Percentiles rank a stretch among this genome's conserved stretches.
Evolutionary conservation across 2,329 filamentous ascomycete genomes (phyloP).

Genomic region (Dothistroma pini): DNA sequence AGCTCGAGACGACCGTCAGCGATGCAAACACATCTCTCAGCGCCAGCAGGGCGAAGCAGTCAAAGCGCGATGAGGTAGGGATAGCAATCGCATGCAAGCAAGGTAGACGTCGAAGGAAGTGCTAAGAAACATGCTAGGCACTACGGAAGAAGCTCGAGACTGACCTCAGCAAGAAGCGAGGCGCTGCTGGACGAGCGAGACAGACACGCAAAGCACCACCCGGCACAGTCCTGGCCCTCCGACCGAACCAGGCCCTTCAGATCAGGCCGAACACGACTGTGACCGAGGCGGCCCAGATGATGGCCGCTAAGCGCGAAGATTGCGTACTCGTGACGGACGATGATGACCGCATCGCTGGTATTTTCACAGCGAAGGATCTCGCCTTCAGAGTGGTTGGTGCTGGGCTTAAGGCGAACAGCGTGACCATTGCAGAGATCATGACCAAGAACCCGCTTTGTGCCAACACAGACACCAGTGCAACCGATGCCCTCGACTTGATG

Average conservation of each 20-base stretch:
- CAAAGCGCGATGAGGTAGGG: conserved; percentile 92
- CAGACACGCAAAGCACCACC: conserved; percentile 91
- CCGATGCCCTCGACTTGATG: conserved; percentile 96
- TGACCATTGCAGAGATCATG: conserved; percentile 98
- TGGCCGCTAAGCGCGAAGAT: conserved; percentile 98
- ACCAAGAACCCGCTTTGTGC: conserved; percentile 99
- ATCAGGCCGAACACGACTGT: conserved; percentile 95
- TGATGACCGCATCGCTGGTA: conserved; percentile 95
- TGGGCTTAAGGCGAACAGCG: conserved; percentile 80
- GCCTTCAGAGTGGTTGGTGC: conserved; percentile 93
- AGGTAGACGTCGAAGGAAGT: conserved; percentile 2
- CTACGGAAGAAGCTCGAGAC: conserved; percentile 96
- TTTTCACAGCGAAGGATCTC: conserved; percentile 98
- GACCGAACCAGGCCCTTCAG: conserved; percentile 92
- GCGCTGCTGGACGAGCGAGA: conserved; percentile 70
- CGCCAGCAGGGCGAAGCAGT: conserved; percentile 92
- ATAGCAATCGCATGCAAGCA: not conserved
- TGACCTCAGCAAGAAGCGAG: conserved; percentile 97
- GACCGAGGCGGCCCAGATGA: conserved; percentile 92
- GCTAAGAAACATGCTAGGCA: conserved; percentile 56
- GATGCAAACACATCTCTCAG: conserved; percentile 72
- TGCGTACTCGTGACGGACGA: conserved; percentile 97
- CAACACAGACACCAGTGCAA: conserved; percentile 95
- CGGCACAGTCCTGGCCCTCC: conserved; percentile 90
- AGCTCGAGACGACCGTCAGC: conserved; percentile 55